These are phyloP conservation scores for Mortierella sp. DNA, from an alignment of 371 early-diverging fungal species.

Conservation along the genomic window DNA sequence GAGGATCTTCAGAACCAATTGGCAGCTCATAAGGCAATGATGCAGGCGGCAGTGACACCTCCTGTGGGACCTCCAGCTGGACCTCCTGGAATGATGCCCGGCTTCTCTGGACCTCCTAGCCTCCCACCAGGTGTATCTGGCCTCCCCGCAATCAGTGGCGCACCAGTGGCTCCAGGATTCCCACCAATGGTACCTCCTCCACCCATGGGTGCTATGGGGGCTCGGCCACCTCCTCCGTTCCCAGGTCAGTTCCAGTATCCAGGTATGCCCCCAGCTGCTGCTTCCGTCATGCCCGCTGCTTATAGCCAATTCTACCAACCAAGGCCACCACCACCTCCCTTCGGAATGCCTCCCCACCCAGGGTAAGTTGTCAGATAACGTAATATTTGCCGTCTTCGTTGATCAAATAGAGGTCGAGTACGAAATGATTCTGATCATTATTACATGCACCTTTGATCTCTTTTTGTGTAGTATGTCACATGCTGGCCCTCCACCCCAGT, in stretches of 20 bases:
- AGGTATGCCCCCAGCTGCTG: conserved; percentile 58
- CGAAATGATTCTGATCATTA: neutral
- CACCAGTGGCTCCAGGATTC: conserved; percentile 14
- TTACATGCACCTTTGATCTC: neutral
- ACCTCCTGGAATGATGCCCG: conserved; percentile 5
- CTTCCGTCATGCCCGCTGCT: conserved; percentile 58
- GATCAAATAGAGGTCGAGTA: neutral
- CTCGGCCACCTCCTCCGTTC: conserved; percentile 29
- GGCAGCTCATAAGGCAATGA: conserved; percentile 51
- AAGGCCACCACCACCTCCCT: conserved; percentile 40
- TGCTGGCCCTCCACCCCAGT: conserved; percentile 39
- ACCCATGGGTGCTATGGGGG: conserved; percentile 14
- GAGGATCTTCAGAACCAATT: conserved; percentile 52
- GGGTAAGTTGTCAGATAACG: no score
- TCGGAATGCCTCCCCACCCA: conserved; percentile 41
- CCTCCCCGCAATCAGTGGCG: conserved; percentile 3
- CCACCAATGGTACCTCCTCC: conserved; percentile 28
- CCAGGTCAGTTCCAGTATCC: conserved; percentile 59
- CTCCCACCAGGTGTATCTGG: neutral
- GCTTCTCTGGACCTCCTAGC: conserved; percentile 8
- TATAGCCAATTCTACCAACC: conserved; percentile 58
- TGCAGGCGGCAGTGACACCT: conserved; percentile 36
- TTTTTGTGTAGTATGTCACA: conserved; percentile 41
- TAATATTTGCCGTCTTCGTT: no score
- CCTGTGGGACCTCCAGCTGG: conserved; percentile 11